Base-by-base conservation (phyloP, 2,329 filamentous ascomycete genomes). In the Microcera coccophila region DNA sequence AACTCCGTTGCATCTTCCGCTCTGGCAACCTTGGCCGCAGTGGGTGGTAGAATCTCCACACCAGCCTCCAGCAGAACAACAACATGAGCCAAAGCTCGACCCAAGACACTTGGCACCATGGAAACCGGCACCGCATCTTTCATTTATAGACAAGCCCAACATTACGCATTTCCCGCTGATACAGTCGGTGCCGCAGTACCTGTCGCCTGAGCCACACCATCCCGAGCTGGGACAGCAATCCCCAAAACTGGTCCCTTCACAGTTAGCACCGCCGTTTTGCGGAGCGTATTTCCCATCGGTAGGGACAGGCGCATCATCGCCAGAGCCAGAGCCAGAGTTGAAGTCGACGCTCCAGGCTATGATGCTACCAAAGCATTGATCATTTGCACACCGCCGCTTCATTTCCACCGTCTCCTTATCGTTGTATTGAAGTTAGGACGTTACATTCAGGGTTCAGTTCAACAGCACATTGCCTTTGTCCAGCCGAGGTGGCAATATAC, bases 391-490 rank as follows among this genome's bases (percentile, higher is more conserved):
- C 2, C 28, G 31, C 33, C 41, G 45, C 29, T 55, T 55, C 2
- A 24, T 31, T 2, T 41, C 44, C 37, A 53, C 45, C 0, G 58
- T 62, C 14, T 63, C 57, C 1, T 48, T 39, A 14, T 62, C 54
- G 14, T 63, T 56, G 12, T 61, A 55, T n/a, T n/a, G n/a, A n/a
- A n/a, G n/a, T n/a, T n/a, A n/a, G n/a, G n/a, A n/a, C n/a, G n/a
- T n/a, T n/a, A n/a, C n/a, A n/a, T n/a, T n/a, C n/a, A n/a, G n/a
- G n/a, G n/a, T n/a, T n/a, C n/a, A n/a, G n/a, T n/a, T n/a, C n/a
- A n/a, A n/a, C n/a, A n/a, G n/a, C n/a, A n/a, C n/a, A n/a, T n/a
- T n/a, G n/a, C n/a, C n/a, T n/a, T n/a, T n/a, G n/a, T n/a, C n/a
- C n/a, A n/a, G n/a, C n/a, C n/a, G n/a, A n/a, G n/a, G n/a, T n/a